Conservation (phyloP, 805 yeast genomes). For the Nakazawaea holstii region DNA sequence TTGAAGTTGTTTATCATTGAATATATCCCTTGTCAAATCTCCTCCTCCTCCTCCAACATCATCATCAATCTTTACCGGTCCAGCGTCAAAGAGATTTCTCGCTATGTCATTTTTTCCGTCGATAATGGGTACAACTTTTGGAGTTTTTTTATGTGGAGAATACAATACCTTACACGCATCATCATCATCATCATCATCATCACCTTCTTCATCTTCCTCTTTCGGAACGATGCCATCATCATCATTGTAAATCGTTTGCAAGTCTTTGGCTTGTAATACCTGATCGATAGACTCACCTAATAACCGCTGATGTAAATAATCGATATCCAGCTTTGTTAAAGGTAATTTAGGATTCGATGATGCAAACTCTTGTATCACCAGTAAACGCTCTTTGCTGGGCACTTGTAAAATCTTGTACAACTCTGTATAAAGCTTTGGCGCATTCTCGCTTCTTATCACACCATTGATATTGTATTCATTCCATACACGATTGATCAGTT, state of each 20-base stretch:
- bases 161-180: conserved; percentile 7
- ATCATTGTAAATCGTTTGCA: neutral
- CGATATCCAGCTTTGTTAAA: neutral
- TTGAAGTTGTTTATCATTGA: neutral
- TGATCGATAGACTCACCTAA: neutral
- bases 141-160: conserved; percentile 8
- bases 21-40: neutral
- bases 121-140: conserved; percentile 1
- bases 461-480: neutral
- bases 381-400: neutral
- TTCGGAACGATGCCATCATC: neutral
- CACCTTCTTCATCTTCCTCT: neutral
- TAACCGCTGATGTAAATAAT: conserved; percentile 3
- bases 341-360: neutral
- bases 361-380: neutral
- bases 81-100: neutral
- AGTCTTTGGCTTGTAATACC: neutral
- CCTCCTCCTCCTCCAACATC: neutral
- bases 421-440: neutral
- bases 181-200: neutral
- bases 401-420: neutral
- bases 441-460: neutral
- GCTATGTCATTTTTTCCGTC: neutral
- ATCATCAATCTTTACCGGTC: neutral
- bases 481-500: neutral